Conservation (phyloP, 768 basidiomycete species). For the Suillus lakei region DNA sequence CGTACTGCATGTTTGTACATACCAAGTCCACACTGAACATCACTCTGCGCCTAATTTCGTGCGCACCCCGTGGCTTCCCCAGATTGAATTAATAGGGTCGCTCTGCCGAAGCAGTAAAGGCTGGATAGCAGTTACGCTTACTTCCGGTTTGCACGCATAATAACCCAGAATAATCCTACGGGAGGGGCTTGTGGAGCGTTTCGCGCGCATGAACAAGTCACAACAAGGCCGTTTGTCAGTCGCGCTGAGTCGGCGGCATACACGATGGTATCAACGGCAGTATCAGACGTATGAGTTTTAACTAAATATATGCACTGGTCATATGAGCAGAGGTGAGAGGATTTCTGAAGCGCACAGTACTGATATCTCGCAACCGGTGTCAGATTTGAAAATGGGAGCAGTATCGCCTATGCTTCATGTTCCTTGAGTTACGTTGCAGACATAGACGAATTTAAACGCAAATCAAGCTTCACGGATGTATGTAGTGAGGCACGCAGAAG, state of each 20-base stretch:
- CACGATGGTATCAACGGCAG: not conserved
- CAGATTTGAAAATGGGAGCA: too few species aligned
- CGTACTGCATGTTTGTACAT: not conserved
- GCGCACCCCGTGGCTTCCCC: not conserved
- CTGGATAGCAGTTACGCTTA: not conserved
- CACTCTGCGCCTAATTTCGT: not conserved
- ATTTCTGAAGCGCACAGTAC: not conserved
- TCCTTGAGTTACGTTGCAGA: not conserved
- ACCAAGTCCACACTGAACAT: not conserved
- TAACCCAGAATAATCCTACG: not conserved
- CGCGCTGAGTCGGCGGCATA: not conserved
- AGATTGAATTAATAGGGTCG: not conserved
- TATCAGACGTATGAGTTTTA: not conserved
- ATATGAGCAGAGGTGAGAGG: not conserved
- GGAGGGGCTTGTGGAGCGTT: not conserved
- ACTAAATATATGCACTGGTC: not conserved
- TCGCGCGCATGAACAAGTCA: not conserved
- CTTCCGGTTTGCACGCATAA: not conserved
- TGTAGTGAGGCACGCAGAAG: not conserved
- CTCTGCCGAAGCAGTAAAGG: not conserved
- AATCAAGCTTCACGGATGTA: not conserved
- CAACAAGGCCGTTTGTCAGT: not conserved
- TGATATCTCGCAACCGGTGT: too few species aligned
- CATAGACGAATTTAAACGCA: not conserved
- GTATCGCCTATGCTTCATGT: not conserved